These are phyloP conservation scores for Phialophora tarda DNA, from an alignment of 2,329 filamentous ascomycete species.

Conservation along the genomic window DNA sequence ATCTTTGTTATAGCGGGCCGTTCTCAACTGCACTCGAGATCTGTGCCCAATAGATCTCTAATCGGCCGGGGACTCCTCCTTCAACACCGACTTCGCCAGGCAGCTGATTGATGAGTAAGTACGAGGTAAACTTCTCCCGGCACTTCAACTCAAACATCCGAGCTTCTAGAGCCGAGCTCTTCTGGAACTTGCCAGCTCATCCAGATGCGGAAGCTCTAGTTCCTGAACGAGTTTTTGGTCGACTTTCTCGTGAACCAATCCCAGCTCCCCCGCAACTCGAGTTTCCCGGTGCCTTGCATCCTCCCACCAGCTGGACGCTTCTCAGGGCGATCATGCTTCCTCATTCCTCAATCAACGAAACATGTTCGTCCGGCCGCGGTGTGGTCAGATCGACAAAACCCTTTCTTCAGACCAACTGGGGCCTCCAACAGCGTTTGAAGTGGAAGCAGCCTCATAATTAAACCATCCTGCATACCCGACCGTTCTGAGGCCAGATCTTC, in stretches of 20 bases:
- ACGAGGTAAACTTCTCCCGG: not conserved
- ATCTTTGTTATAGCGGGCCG: not conserved
- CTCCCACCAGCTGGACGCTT: not conserved
- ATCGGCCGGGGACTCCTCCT: not conserved
- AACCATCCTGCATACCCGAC: constrained; percentile 6
- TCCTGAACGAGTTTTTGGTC: constrained; percentile 4
- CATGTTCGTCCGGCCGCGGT: not conserved
- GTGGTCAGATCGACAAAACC: not conserved
- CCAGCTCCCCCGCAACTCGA: not conserved
- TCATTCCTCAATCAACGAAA: not conserved
- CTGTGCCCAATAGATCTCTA: not conserved
- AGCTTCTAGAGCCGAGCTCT: not conserved
- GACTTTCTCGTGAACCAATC: not conserved
- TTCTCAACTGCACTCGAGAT: not conserved
- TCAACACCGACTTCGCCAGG: not conserved
- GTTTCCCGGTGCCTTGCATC: not conserved
- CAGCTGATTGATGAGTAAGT: not conserved
- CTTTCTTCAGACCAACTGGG: not conserved
- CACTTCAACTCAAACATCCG: not conserved
- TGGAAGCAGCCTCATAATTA: not conserved
- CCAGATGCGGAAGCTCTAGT: constrained; percentile 16
- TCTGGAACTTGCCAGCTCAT: constrained; percentile 8
- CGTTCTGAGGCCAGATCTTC: not conserved
- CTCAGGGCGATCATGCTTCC: not conserved
- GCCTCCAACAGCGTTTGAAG: not conserved